Conservation (phyloP, 1,284 basidiomycete genomes). For the Fomitopsis betulina region DNA sequence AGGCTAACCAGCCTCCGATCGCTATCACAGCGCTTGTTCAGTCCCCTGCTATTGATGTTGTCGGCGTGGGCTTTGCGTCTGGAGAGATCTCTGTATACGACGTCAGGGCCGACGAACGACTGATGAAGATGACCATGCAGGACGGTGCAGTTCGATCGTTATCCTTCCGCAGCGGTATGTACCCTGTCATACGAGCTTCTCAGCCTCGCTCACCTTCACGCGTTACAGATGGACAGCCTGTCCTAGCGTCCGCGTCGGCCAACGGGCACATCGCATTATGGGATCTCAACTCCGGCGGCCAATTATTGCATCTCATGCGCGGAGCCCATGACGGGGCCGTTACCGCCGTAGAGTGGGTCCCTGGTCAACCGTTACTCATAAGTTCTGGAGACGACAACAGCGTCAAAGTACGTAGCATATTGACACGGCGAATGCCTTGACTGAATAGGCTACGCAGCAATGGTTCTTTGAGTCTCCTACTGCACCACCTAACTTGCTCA, state of each 20-base stretch:
- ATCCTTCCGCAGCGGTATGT: conserved; percentile 84
- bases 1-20: conserved; percentile 32
- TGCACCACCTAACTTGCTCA: conserved; percentile 81
- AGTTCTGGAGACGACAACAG: conserved; percentile 91
- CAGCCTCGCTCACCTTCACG: neutral
- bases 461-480: conserved; percentile 96
- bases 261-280: conserved; percentile 85
- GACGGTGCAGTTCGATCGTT: conserved; percentile 74
- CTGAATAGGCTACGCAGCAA: conserved; percentile 54
- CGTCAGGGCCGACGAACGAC: conserved; percentile 81
- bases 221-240: conserved; percentile 72
- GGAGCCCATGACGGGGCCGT: conserved; percentile 86
- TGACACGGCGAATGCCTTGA: conserved; percentile 1
- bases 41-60: conserved; percentile 93
- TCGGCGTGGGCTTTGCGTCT: conserved; percentile 86
- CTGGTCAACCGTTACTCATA: conserved; percentile 85
- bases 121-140: conserved; percentile 88
- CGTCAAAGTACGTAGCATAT: conserved; percentile 61
- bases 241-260: conserved; percentile 85
- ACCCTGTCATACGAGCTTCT: neutral
- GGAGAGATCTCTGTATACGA: conserved; percentile 91
- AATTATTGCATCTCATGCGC: conserved; percentile 77
- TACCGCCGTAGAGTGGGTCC: conserved; percentile 82
- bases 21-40: conserved; percentile 82
- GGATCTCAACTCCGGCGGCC: conserved; percentile 83